Base-by-base conservation (phyloP, 2,329 filamentous ascomycete species). In the Botrytis deweyae region DNA sequence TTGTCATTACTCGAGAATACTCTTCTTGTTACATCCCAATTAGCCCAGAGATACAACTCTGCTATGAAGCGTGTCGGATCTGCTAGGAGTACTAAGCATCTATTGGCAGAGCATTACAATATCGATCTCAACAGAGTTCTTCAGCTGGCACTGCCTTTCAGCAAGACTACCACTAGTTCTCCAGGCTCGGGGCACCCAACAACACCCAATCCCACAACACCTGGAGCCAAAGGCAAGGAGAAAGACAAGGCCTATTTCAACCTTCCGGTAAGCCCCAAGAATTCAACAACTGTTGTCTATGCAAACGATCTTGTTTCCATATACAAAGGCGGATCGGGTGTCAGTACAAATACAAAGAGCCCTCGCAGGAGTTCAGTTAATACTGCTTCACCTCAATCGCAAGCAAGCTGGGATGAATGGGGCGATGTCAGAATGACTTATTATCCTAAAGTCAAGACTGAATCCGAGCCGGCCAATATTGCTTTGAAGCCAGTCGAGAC, bases 31-130 rank as follows among this genome's bases (percentile, higher is more conserved):
- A 91, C 91, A 44, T 90, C 95, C 59, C 93, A 95, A 81, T 87
- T 99, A 75, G 95, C 96, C 20, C 93, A 98, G 83, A 90, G 96
- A 78, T 99, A 98, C 78, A 92, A 97, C 82, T 94, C 93, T 16
- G 94, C 94, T 29, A 91, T 96, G 75, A 94, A 95, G 83, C 90
- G 94, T 40, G 86, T 87, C 65, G 89, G 88, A 74, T 87, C 91
- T 77, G 87, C 95, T 63, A 92, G 93, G 80, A 88, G 89, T 62
- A 92, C 93, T 80, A 88, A 89, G 59, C 90, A 90, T 44, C 85
- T 98, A 67, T 86, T 98, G 69, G 89, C 91, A 38, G 95, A 94
- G 76, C 96, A 99, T 83, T 99, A 92, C 83, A 91, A 92, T 78
- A 91, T 92, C 77, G 88, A 91, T 75, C 85, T 92, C 9, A 94